A percentile compares a stretch with the other conserved stretches of the same genome.
Evolutionary conservation across 2,329 filamentous ascomycete genomes (phyloP).

Genomic region (Penicillium sclerotigenum): DNA sequence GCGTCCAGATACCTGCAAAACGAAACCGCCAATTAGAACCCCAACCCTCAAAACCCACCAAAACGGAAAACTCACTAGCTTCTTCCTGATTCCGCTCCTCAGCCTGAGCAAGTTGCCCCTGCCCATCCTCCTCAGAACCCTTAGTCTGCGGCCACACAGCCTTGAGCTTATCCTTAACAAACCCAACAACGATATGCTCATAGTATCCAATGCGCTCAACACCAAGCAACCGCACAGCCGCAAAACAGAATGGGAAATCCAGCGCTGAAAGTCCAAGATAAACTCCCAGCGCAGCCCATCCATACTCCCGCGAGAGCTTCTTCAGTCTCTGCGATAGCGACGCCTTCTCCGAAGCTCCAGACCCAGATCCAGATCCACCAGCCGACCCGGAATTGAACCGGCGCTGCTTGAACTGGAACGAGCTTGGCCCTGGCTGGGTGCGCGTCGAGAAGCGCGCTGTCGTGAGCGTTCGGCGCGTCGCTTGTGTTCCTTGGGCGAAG

Average conservation of each 20-base stretch:
- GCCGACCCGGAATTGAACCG: conserved; percentile 25
- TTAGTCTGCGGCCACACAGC: conserved; percentile 39
- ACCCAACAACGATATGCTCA: conserved; percentile 45
- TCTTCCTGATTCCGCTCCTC: conserved; percentile 59
- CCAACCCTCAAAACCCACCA: background rate
- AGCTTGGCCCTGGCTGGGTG: conserved; percentile 1
- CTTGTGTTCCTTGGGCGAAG: background rate
- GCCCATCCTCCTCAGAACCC: conserved; percentile 12
- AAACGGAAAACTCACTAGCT: conserved; percentile 63
- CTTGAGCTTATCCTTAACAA: conserved; percentile 32
- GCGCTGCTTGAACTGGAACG: conserved; percentile 10
- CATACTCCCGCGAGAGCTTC: conserved; percentile 86
- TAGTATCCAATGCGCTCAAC: conserved; percentile 74
- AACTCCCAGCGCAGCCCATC: conserved; percentile 88
- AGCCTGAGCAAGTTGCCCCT: conserved; percentile 56
- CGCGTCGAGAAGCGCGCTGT: background rate
- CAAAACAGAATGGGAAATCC: conserved; percentile 93
- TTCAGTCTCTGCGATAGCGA: conserved; percentile 70
- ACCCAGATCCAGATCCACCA: conserved; percentile 12
- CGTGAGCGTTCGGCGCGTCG: background rate
- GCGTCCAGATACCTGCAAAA: conserved; percentile 66
- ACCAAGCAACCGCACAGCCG: conserved; percentile 77
- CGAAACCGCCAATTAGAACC: background rate
- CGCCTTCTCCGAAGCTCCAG: conserved; percentile 30
- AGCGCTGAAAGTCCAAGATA: conserved; percentile 78